Evolutionary conservation across 495 filamentous ascomycete species (phyloP), one percentile per base, ranked within the genome.

Genomic region (Hypoxylon cercidicola): DNA sequence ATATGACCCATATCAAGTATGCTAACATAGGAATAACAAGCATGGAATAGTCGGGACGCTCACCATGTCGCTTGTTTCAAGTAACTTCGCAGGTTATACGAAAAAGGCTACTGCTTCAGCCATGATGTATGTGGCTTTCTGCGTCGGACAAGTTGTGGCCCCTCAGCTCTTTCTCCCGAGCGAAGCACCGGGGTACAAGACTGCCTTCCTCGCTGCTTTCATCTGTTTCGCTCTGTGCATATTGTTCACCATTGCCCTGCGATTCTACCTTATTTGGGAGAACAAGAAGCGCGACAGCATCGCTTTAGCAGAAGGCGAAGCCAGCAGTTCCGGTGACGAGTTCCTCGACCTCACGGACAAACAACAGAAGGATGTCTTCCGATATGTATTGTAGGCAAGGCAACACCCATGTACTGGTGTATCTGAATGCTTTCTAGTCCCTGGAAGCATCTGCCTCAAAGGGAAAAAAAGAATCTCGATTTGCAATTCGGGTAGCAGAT

Each of bases 11-110:
- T n/a, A n/a, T n/a, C n/a, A n/a, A n/a, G n/a, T n/a, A n/a, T n/a
- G n/a, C n/a, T n/a, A n/a, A n/a, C n/a, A n/a, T n/a, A n/a, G n/a
- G n/a, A n/a, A n/a, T n/a, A n/a, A n/a, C n/a, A n/a, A n/a, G n/a
- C 64, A 68, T 20, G 60, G 59, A 7, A 63, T 68, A 23, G 60
- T 62, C 1, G 55, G 60, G 3, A 63, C 60, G 1, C 48, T 68
- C 34, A 68, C 60, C 23, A 62, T 62, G 59, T 62, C 64, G 1
- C 25, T 68, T 8, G 59, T 68, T 6, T 43, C 64, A 0, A 83
- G 79, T 18, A 90, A 90, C 66, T 82, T 89, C 12, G 84, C 87
- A 0, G 87, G 88, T 1, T 90, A 88, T 60, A 90, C 88, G 1
- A 89, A 90, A 76, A 90, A 89, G 72, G 89, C 86, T 0, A 90